Base-by-base conservation (phyloP, 768 basidiomycete genomes). In the Mycena capillaripes region DNA sequence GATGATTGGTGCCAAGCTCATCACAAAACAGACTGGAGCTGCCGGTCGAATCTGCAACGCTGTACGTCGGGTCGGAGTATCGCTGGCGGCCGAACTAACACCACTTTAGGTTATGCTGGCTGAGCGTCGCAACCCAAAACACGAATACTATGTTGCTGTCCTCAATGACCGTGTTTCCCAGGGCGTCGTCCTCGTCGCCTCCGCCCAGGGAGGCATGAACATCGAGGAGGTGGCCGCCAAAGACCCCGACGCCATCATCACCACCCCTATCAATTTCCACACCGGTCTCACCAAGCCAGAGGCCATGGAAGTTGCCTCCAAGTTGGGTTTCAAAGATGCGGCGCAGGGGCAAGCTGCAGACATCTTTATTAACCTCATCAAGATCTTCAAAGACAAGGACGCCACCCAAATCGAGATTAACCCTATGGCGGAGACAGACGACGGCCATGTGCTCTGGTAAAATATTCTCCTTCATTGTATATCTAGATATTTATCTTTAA, bases 331-430 rank as follows among this genome's bases (percentile, higher is more conserved):
- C 86, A 91, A 91, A 81, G 87, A 87, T 70, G 89, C 90, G 30
- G 89, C 94, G 4, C 91, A 94, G 79, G 87, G 89, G 63, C 91
- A 98, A 80, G 98, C 98, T 14, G 97, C 97, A 0, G 91, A 95
- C 75, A 95, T 95, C 75, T 99, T 99, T 83, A 89, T 94, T 78
- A 94, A 97, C 78, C 89, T 99, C 67, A 98, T 98, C 87, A 93
- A 89, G 79, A 93, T 99, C 79, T 99, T 98, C 90, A 98, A 96
- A 84, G 97, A 98, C 69, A 99, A 97, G 86, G 98, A 99, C 80
- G 97, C 98, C 1, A 99, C 97, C 17, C 98, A 99, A 83, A 98
- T 99, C 77, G 98, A 99, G 85, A 99, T 99, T 82, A 99, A 99
- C 85, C 98, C 98, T 23, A 87, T 99, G 88, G 95, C 96, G 2